phyloP scores from a whole-genome alignment of 2,329 filamentous ascomycete genomes.

The Grosmannia serpens region DNA sequence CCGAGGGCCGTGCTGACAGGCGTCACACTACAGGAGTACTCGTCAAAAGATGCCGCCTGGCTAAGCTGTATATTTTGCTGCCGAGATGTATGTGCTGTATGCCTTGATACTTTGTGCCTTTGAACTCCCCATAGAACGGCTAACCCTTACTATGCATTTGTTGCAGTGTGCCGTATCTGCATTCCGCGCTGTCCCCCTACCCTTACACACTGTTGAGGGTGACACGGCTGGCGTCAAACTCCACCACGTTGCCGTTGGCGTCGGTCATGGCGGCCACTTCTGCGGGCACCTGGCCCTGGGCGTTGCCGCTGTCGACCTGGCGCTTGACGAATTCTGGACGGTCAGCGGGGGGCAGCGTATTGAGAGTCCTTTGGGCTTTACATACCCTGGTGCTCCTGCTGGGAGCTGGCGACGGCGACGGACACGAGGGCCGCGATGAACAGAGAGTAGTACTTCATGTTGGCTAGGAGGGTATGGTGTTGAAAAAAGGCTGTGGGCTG shows the following conservation, averaged over 20 bases:
- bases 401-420: slow-evolving; percentile 25
- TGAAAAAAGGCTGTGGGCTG: not conserved
- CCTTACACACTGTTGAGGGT: slow-evolving; percentile 27
- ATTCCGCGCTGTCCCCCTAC: no score
- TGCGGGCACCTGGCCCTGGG: slow-evolving; percentile 19
- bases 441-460: slow-evolving; percentile 38
- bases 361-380: not conserved
- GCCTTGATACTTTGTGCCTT: no score
- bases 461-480: slow-evolving; percentile 17
- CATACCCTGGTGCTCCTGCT: slow-evolving; percentile 3
- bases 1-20: no score
- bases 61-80: no score
- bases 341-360: not conserved
- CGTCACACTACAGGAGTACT: no score
- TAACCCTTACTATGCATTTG: no score
- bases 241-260: slow-evolving; percentile 29
- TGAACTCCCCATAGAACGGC: no score
- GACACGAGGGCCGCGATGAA: slow-evolving; percentile 34
- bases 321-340: slow-evolving; percentile 1
- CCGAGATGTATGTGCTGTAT: no score
- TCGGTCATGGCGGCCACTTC: slow-evolving; percentile 34
- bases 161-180: no score
- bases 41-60: no score
- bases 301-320: slow-evolving; percentile 1
- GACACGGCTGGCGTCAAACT: slow-evolving; percentile 31